phyloP scores from a whole-genome alignment of 257 asterid species.

The Penstemon newberryi region DNA sequence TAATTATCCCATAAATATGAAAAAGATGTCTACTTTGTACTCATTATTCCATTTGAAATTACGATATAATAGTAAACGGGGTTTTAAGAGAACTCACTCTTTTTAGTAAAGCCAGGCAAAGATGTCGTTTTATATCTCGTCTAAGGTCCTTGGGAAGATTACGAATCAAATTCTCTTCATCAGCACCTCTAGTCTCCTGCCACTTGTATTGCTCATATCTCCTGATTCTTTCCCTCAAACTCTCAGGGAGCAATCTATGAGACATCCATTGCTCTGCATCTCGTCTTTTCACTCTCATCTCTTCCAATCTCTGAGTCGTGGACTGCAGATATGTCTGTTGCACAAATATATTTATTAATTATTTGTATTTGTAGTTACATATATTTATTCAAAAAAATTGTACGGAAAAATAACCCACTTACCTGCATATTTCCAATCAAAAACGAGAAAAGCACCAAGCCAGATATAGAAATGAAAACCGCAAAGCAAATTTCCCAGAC shows the following conservation, averaged over 20 bases:
- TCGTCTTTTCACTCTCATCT: constrained; percentile 96
- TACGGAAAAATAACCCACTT: constrained; percentile 10
- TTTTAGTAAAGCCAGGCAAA: constrained; percentile 83
- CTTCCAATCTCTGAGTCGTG: constrained; percentile 85
- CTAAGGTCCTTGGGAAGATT: constrained; percentile 97
- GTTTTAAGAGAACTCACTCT: constrained; percentile 51
- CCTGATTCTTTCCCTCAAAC: constrained; percentile 75
- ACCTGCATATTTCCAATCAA: constrained; percentile 99
- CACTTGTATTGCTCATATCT: constrained; percentile 91
- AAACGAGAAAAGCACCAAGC: constrained; percentile 90
- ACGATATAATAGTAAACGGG: background rate
- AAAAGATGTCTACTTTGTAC: background rate
- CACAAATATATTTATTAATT: constrained; percentile 21
- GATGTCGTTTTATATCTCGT: constrained; percentile 95
- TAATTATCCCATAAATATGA: background rate
- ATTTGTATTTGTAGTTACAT: background rate
- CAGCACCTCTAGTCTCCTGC: constrained; percentile 98
- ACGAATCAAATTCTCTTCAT: constrained; percentile 76
- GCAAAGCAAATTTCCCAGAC: constrained; percentile 98
- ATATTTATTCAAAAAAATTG: too few species aligned
- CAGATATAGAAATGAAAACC: constrained; percentile 83
- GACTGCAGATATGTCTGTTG: constrained; percentile 93
- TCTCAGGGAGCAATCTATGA: constrained; percentile 90
- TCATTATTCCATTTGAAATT: background rate
- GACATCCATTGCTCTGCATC: constrained; percentile 99